Base-by-base conservation (phyloP, 768 basidiomycete genomes). In the Mycena albidolilacea region DNA sequence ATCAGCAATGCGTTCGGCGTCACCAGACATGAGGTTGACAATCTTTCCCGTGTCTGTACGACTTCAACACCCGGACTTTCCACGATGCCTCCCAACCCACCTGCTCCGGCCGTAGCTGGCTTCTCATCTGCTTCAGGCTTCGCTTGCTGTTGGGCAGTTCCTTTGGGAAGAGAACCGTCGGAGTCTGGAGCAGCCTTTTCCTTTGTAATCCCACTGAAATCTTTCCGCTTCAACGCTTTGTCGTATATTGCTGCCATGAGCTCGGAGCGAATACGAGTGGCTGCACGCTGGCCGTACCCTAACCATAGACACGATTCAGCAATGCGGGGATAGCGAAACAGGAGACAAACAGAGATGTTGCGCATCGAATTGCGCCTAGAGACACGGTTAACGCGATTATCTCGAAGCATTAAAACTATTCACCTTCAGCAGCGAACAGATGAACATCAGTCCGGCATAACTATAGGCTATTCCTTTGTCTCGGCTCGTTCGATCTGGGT, bases 211-310 rank as follows among this genome's bases (percentile, higher is more conserved):
- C 96, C 96, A 0, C 94, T 95, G 72, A 91, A 93, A 80, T 97
- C 96, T 78, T 90, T 92, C 39, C 96, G 85, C 80, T 92, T 93
- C 44, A 97, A 82, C 0, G 95, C 89, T 80, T 98, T 98, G 80
- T 96, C 93, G 78, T 97, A 97, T 64, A 97, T 94, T 3, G 92
- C 83, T 0, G 93, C 91, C 92, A 95, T 96, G 19, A 97, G 87
- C 81, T 94, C 93, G 9, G 88, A 87, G 8, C 94, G 90, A 7
- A 95, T 90, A 23, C 93, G 87, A 0, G 92, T 92, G 1, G 86
- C 80, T 0, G 90, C 94, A n/a, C 95, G 90, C 57, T 95, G 89
- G 30, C 92, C 91, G 70, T 88, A 91, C 94, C 94, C 96, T n/a
- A 94, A 30, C 4, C 84, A 77, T 23, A 23, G 23, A 93, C 92